Base-by-base conservation (phyloP, 108 stramenopile species). In the Skeletonema grethae region DNA sequence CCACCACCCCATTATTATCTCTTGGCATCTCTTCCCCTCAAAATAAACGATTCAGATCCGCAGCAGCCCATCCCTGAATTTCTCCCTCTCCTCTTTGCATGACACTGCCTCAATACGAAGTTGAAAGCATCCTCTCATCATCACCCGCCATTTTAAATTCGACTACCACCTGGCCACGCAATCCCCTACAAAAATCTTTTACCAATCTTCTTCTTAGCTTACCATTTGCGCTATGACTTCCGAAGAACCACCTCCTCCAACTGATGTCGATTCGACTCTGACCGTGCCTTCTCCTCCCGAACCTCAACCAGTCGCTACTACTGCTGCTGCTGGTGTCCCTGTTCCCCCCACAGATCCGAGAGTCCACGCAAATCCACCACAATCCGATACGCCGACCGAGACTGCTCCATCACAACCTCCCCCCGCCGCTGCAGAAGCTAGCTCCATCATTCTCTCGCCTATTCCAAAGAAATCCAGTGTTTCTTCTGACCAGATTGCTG, bases 401-500 rank as follows among this genome's bases (percentile, higher is more conserved):
- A 53, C 50, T 53, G 50, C 22, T 9, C 50, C 50, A n/a, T 7
- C 50, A 22, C 18, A 53, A 22, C 50, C 50, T 0, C 50, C 50
- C 3, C 50, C 50, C 50, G 22, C 50, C 22, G 50, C 50, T 22
- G 50, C n/a, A 53, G 50, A 53, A 22, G 50, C 22, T n/a, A 53
- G 50, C 50, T 9, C 50, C 18, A 53, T 53, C 50, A 53, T 53
- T 22, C 50, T 53, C 50, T 53, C 50, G 18, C 50, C 50, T 22
- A 53, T 53, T 53, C 50, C 50, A 22, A 53, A 53, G 20, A 53
- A 53, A 6, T 53, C 50, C 20, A 53, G 16, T 53, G 15, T 53
- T 53, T 24, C 6, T 3, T 53, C 50, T 53, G 50, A 53, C 18
- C 50, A 53, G 50, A 53, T 22, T 53, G n/a, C 8, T 53, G 22